Base-by-base conservation (phyloP, 208 protist genomes). In the Crithidia bombi region DNA sequence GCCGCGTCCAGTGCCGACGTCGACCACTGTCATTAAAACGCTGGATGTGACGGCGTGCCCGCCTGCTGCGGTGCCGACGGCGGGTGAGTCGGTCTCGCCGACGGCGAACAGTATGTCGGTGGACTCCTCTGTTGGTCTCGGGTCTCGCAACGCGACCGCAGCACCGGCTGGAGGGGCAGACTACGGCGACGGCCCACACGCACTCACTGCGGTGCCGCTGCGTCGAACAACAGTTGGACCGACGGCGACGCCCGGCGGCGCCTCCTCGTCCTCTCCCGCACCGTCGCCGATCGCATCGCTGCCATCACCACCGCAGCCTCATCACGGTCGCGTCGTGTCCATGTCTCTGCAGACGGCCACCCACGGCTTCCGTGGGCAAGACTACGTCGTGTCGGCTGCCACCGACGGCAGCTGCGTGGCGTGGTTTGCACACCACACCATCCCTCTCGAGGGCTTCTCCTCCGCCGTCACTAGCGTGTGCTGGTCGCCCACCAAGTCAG, bases 401-500 rank as follows among this genome's bases (percentile, higher is more conserved):
- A 73, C 77, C 9, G 81, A 90, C 55, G 83, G 81, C 23, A 70
- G 54, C n/a, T 93, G 88, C 72, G 65, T 65, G 44, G 77, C 83
- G 21, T 93, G 85, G 79, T 61, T 88, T 23, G 79, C 73, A 33
- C 62, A 70, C 49, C 63, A 58, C 14, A 59, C 51, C n/a, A 58
- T 79, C 33, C 58, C 67, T 0, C 75, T 93, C 41, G 82, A 87
- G n/a, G 83, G 78, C 58, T 89, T 88, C 69, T 51, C 69, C 26
- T 41, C 84, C 2, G 59, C 78, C 28, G 82, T 88, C n/a, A 87
- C 75, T 21, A 80, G 74, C 35, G 55, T 91, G 39, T 74, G 71
- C 49, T 95, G 86, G 86, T 92, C 85, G 7, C 89, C 89, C 39
- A 85, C 83, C 51, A 66, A 83, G 65, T 57, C 82, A 12, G 44